phyloP scores from a whole-genome alignment of 1,139 yeast genomes.

The Suhomyces terraborum region DNA sequence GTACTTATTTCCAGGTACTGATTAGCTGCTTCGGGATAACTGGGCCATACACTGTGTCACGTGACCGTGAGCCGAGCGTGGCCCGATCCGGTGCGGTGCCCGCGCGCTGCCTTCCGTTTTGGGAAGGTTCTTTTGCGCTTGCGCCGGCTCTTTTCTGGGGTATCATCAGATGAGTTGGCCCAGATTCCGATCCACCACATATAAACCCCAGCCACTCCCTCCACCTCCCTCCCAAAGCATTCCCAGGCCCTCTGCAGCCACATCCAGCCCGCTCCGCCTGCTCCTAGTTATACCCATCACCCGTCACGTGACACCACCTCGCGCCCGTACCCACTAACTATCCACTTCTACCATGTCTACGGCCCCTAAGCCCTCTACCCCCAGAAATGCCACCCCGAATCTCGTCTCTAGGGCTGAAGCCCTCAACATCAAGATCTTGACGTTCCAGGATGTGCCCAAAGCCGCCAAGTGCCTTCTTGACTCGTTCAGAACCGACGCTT shows the following conservation, averaged over 20 bases:
- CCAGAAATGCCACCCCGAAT: neutral
- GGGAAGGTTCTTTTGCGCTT: slow-evolving; percentile 5
- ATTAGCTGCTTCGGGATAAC: too few relatives aligned
- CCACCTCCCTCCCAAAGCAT: neutral
- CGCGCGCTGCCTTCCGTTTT: neutral
- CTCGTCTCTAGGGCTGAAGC: slow-evolving; percentile 9
- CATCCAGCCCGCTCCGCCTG: neutral
- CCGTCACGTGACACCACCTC: slow-evolving; percentile 3
- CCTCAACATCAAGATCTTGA: slow-evolving; percentile 30
- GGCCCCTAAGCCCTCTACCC: slow-evolving; percentile 4
- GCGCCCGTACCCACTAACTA: neutral
- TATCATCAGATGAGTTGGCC: neutral
- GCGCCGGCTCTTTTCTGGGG: slow-evolving; percentile 2
- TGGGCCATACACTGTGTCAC: too few relatives aligned
- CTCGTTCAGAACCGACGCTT: slow-evolving; percentile 54
- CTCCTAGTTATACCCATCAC: neutral
- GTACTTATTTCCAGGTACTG: too few relatives aligned
- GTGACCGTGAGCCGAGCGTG: too few relatives aligned
- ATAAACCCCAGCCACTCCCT: neutral
- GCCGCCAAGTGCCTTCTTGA: slow-evolving; percentile 57
- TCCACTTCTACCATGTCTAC: slow-evolving; percentile 11
- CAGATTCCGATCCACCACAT: neutral
- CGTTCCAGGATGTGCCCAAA: slow-evolving; percentile 47
- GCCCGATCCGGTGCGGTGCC: too few relatives aligned
- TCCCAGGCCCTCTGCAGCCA: neutral